These are phyloP conservation scores for Kodamaea hsintzibuensis DNA, from an alignment of 805 yeast species.

Conservation along the genomic window DNA sequence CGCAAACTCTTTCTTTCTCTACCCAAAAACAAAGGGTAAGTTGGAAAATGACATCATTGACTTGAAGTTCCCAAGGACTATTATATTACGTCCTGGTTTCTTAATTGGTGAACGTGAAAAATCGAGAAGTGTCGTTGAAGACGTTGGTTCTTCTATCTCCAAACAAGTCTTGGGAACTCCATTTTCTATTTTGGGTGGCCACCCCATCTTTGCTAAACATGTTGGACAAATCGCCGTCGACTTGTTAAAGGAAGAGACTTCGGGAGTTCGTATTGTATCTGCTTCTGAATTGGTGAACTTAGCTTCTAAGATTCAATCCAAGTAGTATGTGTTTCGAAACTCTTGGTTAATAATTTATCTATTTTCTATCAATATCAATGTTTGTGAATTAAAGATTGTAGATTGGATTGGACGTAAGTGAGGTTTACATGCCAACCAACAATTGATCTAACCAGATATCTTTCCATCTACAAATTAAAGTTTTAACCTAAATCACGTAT, in stretches of 20 bases:
- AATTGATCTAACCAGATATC: too few relatives aligned
- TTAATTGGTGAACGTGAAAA: slow-evolving; percentile 62
- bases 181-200: slow-evolving; percentile 9
- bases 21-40: slow-evolving; percentile 70
- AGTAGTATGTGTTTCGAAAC: background rate
- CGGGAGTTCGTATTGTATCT: slow-evolving; percentile 24
- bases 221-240: slow-evolving; percentile 59
- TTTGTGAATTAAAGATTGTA: background rate
- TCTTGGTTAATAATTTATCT: background rate
- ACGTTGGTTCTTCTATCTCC: slow-evolving; percentile 35
- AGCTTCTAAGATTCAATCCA: slow-evolving; percentile 12
- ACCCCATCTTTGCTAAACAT: slow-evolving; percentile 63
- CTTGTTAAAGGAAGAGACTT: slow-evolving; percentile 26
- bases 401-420: too few relatives aligned
- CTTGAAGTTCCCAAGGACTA: slow-evolving; percentile 66
- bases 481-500: background rate
- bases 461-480: background rate
- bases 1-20: slow-evolving; percentile 56
- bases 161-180: slow-evolving; percentile 17
- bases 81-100: slow-evolving; percentile 77
- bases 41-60: slow-evolving; percentile 66
- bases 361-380: background rate
- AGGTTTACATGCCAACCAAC: too few relatives aligned
- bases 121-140: slow-evolving; percentile 39
- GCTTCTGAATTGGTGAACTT: slow-evolving; percentile 21